phyloP scores from a whole-genome alignment of 1,284 basidiomycete genomes.

The Hortiboletus rubellus region DNA sequence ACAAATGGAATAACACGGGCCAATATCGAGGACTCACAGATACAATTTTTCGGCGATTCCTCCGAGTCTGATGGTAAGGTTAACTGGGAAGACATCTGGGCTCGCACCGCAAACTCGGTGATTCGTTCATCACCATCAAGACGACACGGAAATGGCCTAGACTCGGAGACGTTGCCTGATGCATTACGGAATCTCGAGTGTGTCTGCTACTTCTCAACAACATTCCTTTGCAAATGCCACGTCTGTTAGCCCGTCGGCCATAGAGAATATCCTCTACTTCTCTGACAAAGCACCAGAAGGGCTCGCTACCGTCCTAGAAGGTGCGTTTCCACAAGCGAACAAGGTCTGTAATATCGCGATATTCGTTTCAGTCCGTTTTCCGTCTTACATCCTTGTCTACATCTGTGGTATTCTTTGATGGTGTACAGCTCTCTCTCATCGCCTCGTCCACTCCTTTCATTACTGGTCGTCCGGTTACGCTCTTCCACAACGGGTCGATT shows the following conservation, averaged over 20 bases:
- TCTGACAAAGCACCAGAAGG: conserved; percentile 66
- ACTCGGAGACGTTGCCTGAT: conserved; percentile 11
- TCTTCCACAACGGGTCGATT: conserved; percentile 63
- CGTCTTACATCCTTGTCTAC: neutral
- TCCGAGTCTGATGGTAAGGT: conserved; percentile 26
- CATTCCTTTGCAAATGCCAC: neutral
- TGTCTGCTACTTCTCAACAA: conserved; percentile 2
- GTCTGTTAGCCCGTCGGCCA: conserved; percentile 13
- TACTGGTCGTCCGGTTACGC: conserved; percentile 77
- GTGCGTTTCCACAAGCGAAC: conserved; percentile 46
- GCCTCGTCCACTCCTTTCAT: conserved; percentile 84
- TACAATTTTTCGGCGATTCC: conserved; percentile 11
- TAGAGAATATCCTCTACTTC: conserved; percentile 52
- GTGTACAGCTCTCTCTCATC: conserved; percentile 62
- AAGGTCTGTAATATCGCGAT: conserved; percentile 45
- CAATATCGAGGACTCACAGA: conserved; percentile 16
- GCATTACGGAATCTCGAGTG: conserved; percentile 22
- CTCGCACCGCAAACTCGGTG: conserved; percentile 24
- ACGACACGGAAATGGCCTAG: neutral
- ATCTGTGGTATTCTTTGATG: conserved; percentile 1
- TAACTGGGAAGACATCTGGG: conserved; percentile 58
- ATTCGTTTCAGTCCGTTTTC: neutral
- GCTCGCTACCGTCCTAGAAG: conserved; percentile 49
- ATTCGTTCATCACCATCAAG: neutral
- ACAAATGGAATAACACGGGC: conserved; percentile 26